phyloP scores from a whole-genome alignment of 1,284 basidiomycete species.

The Stereum hirsutum region DNA sequence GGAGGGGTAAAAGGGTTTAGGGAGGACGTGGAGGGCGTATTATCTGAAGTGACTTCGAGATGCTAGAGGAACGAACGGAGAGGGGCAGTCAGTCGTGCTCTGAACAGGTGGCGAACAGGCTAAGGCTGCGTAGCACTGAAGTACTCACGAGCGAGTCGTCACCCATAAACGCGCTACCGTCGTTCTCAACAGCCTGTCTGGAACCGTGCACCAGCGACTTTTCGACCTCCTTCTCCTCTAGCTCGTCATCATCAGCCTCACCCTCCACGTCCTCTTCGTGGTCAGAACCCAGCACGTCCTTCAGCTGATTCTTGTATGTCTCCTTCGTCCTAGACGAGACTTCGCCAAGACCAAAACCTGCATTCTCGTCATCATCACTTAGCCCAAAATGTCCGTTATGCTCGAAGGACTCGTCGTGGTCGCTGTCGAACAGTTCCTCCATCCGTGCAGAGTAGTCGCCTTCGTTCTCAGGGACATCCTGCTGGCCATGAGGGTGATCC shows the following conservation, averaged over 20 bases:
- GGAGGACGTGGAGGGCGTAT: slow-evolving; percentile 35
- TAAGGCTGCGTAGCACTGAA: slow-evolving; percentile 1
- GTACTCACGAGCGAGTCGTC: slow-evolving; percentile 32
- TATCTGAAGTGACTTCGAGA: slow-evolving; percentile 30
- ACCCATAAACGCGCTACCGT: slow-evolving; percentile 21
- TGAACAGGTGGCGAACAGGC: not conserved
- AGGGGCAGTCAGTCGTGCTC: not conserved
- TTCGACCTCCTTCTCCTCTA: slow-evolving; percentile 34
- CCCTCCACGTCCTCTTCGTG: slow-evolving; percentile 28
- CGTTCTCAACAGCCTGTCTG: slow-evolving; percentile 25
- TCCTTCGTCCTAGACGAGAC: slow-evolving; percentile 67
- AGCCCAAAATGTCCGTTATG: slow-evolving; percentile 22
- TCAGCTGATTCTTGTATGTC: slow-evolving; percentile 54
- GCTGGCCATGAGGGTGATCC: too few relatives aligned
- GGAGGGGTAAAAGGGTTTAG: slow-evolving; percentile 26
- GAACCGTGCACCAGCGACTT: slow-evolving; percentile 31
- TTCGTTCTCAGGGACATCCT: slow-evolving; percentile 18
- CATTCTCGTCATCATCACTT: slow-evolving; percentile 38
- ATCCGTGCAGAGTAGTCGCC: slow-evolving; percentile 66
- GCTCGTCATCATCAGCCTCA: slow-evolving; percentile 34
- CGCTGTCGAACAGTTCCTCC: slow-evolving; percentile 59
- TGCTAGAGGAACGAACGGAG: slow-evolving; percentile 16
- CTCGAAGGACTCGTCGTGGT: slow-evolving; percentile 25
- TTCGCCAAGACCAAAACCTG: slow-evolving; percentile 64
- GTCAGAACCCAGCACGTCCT: slow-evolving; percentile 65